phyloP scores from a whole-genome alignment of 768 basidiomycete genomes.

The Lactarius hatsudake region DNA sequence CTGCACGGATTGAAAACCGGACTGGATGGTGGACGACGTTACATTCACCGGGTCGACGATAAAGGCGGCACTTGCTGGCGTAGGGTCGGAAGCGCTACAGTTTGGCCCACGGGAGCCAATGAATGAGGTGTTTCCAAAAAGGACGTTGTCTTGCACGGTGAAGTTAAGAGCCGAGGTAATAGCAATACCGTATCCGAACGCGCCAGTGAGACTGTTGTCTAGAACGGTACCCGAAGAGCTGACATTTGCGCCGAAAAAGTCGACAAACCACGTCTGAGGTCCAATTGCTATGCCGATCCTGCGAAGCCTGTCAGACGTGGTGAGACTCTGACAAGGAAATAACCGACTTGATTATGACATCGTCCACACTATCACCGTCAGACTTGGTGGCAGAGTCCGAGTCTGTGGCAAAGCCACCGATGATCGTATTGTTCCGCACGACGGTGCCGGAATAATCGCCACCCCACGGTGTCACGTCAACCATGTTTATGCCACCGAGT shows the following conservation, averaged over 20 bases:
- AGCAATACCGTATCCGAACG: slow-evolving; percentile 73
- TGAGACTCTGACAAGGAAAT: slow-evolving; percentile 1
- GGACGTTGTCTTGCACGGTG: slow-evolving; percentile 57
- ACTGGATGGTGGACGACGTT: slow-evolving; percentile 45
- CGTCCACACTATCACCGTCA: slow-evolving; percentile 54
- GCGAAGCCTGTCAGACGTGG: slow-evolving; percentile 5
- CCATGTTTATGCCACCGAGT: slow-evolving; percentile 76
- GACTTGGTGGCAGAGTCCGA: slow-evolving; percentile 38
- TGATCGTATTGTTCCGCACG: slow-evolving; percentile 63
- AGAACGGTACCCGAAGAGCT: slow-evolving; percentile 52
- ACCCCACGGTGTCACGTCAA: slow-evolving; percentile 64
- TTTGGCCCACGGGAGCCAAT: slow-evolving; percentile 67
- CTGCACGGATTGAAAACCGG: slow-evolving; percentile 48
- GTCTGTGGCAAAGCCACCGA: slow-evolving; percentile 65
- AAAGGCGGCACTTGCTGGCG: slow-evolving; percentile 58
- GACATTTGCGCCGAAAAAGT: slow-evolving; percentile 52
- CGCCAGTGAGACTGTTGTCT: slow-evolving; percentile 59
- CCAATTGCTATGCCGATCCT: slow-evolving; percentile 83
- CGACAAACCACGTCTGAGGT: slow-evolving; percentile 72
- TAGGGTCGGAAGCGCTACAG: slow-evolving; percentile 49
- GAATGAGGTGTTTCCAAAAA: slow-evolving; percentile 71
- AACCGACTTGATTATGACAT: slow-evolving; percentile 69
- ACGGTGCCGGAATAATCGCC: slow-evolving; percentile 65
- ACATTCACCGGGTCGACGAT: slow-evolving; percentile 50
- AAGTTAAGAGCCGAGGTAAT: slow-evolving; percentile 63